These are phyloP conservation scores for Globisporangium sylvaticum DNA, from an alignment of 352 stramenopile species.

Conservation along the genomic window DNA sequence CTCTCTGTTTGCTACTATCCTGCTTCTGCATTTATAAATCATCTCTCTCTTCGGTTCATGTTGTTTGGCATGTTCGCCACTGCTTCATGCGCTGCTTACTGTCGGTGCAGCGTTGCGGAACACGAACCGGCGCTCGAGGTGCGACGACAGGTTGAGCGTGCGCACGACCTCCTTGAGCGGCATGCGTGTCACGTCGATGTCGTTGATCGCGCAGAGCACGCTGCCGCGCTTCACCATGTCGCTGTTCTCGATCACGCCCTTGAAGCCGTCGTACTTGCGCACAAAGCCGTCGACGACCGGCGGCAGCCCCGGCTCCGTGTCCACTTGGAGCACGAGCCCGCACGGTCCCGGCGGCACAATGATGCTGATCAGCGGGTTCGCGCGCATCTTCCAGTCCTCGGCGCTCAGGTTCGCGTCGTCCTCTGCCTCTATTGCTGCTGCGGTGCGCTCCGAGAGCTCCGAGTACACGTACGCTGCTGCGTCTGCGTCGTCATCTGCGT, in stretches of 20 bases:
- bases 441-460: conserved; percentile 8
- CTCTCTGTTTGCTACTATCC: not conserved
- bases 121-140: conserved; percentile 68
- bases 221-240: conserved; percentile 59
- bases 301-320: conserved; percentile 23
- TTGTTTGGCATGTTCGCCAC: too few species aligned
- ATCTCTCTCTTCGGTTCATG: not conserved
- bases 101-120: conserved; percentile 37
- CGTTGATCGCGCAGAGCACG: conserved; percentile 75
- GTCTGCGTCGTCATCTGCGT: not conserved
- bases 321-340: conserved; percentile 64
- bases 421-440: conserved; percentile 22
- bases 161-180: conserved; percentile 64
- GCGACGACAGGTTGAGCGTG: conserved; percentile 67
- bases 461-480: conserved; percentile 8
- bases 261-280: conserved; percentile 53
- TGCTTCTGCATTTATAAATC: conserved; percentile 8
- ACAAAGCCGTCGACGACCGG: conserved; percentile 78
- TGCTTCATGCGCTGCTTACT: not conserved
- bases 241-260: conserved; percentile 77
- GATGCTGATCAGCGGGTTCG: conserved; percentile 59
- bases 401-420: conserved; percentile 48
- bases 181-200: conserved; percentile 66
- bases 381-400: conserved; percentile 64
- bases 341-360: conserved; percentile 72